These are phyloP conservation scores for Posidonia oceanica DNA, from an alignment of 116 monocot genomes.

Conservation along the genomic window DNA sequence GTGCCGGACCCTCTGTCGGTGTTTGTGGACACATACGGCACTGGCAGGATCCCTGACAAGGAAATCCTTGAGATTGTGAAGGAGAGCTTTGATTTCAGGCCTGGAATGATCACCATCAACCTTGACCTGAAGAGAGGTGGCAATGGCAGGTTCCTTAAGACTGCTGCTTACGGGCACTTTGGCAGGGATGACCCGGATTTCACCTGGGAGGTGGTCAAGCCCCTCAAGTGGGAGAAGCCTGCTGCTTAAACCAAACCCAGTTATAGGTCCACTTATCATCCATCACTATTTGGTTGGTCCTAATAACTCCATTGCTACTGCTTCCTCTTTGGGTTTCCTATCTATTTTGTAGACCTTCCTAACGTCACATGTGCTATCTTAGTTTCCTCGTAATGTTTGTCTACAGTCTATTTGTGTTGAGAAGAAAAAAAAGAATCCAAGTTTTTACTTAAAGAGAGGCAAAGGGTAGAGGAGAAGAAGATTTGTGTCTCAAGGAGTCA, in stretches of 20 bases:
- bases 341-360: background rate
- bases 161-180: constrained; percentile 64
- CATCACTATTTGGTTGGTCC: too few species aligned
- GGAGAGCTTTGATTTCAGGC: constrained; percentile 69
- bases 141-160: constrained; percentile 47
- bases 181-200: constrained; percentile 67
- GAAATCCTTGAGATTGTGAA: constrained; percentile 58
- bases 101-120: constrained; percentile 68
- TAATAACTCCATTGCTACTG: too few species aligned
- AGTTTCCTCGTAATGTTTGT: too few species aligned
- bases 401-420: background rate
- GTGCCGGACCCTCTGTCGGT: constrained; percentile 70
- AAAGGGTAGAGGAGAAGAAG: too few species aligned
- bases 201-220: constrained; percentile 71
- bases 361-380: background rate
- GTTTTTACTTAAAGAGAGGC: background rate
- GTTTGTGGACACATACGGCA: constrained; percentile 58
- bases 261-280: background rate
- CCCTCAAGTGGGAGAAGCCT: constrained; percentile 55
- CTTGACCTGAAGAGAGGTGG: constrained; percentile 60
- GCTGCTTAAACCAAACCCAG: background rate
- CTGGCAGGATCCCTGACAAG: constrained; percentile 66
- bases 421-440: background rate
- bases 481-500: too few species aligned
- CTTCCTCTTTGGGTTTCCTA: too few species aligned